A percentile compares a stretch with the other conserved stretches of the same genome.
Conservation (phyloP, 2,329 filamentous ascomycete species). For the Ophiostoma quercus region DNA sequence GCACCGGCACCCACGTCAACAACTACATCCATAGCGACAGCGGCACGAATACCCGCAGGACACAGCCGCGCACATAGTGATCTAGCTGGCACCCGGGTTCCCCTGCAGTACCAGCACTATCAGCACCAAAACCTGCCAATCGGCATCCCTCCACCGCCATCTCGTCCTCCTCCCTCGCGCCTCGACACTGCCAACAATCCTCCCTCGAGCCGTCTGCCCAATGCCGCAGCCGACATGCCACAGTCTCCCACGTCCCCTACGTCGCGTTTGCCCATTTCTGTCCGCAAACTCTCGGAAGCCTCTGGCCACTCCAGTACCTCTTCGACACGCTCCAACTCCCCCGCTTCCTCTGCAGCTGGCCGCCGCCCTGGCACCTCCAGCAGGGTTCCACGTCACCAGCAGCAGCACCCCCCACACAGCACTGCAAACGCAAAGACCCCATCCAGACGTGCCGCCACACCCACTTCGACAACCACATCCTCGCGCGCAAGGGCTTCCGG, state of each 20-base stretch:
- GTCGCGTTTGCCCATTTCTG: slow-evolving; percentile 38
- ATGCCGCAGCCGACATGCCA: slow-evolving; percentile 18
- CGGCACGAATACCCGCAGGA: slow-evolving; percentile 19
- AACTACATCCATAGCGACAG: background rate
- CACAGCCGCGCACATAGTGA: slow-evolving; percentile 58
- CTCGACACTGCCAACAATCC: slow-evolving; percentile 7
- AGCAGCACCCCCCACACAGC: slow-evolving; percentile 36
- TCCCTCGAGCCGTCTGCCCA: background rate
- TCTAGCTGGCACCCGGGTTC: slow-evolving; percentile 34
- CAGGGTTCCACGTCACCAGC: slow-evolving; percentile 36
- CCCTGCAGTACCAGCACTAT: slow-evolving; percentile 7
- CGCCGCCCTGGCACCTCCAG: slow-evolving; percentile 18
- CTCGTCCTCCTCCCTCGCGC: slow-evolving; percentile 17
- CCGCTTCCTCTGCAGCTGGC: slow-evolving; percentile 44
- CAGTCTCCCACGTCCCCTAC: slow-evolving; percentile 32
- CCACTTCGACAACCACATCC: slow-evolving; percentile 26
- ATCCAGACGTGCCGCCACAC: slow-evolving; percentile 32
- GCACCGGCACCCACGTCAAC: background rate
- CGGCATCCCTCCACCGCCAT: slow-evolving; percentile 11
- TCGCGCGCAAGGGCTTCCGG: slow-evolving; percentile 39
- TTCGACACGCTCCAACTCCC: slow-evolving; percentile 54
- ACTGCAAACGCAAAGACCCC: slow-evolving; percentile 40
- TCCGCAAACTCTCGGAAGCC: slow-evolving; percentile 40
- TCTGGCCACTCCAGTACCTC: slow-evolving; percentile 45
- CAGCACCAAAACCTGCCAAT: slow-evolving; percentile 7